Base-by-base conservation (phyloP, 768 basidiomycete species). In the Boletus pseudopeckii region DNA sequence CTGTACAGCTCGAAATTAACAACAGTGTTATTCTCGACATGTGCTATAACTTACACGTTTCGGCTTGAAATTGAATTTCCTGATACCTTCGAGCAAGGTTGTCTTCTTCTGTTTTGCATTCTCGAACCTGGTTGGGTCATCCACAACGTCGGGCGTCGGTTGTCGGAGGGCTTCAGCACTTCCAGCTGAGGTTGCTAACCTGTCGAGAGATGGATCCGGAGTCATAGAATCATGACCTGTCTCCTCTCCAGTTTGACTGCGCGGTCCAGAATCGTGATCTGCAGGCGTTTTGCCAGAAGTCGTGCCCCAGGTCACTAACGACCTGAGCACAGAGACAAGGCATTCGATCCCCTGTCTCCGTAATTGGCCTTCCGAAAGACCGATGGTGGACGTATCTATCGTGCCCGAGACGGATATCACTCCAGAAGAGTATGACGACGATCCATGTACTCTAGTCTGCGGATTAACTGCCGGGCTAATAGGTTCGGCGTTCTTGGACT, bases 31-130 rank as follows among this genome's bases (percentile, higher is more conserved):
- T 33, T 22, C 37, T n/a, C 18, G 15, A 48, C 26, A 67, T 37
- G 7, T 26, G 14, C 26, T 7, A 36, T 37, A 34, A 72, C 86
- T 43, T 64, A 95, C 94, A 61, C 86, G 82, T 73, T 98, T 98
- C n/a, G 96, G 95, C 73, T 97, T 98, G 77, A 88, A 93, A 69
- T 98, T 98, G 73, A 99, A 99, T 72, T 92, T 93, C 71, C 89
- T 94, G 71, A 98, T 90, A 26, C 97, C 97, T 67, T 98, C 96
- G 37, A 94, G 73, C 28, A 98, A 71, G 0, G 89, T 95, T 33
- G 92, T 98, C 74, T 99, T 99, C 73, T 91, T 88, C 73, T 93
- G 90, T 69, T 97, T 98, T 11, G 94, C 97, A 55, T 82, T 94
- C 75, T 98, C 96, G 58, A 99, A 98, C 64, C 82, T 81, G 18